Evolutionary conservation across 805 yeast species (phyloP), one percentile per base, ranked within the genome.

Genomic region (Sporopachydermia lactativora): DNA sequence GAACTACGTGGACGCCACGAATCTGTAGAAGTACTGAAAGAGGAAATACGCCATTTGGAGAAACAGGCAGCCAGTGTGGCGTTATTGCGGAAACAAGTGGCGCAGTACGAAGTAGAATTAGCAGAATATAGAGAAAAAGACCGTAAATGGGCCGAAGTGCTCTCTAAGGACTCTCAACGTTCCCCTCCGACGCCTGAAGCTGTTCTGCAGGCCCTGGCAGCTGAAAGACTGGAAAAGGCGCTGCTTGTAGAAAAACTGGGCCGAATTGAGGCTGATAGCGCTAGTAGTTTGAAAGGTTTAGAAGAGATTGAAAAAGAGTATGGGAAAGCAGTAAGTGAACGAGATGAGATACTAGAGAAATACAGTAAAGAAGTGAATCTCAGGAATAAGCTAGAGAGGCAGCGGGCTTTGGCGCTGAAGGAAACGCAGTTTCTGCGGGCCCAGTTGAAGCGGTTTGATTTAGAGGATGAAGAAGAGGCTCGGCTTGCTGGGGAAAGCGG

Each of bases 391-490:
- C 52, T 71, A 4, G 72, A 73, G 39, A 68, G 70, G 41, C 77
- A 75, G 43, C 65, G 65, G 40, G 50, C 60, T 2, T 58, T 79
- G 36, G 69, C 77, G n/a, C 50, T 60, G 17, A 73, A 71, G 45
- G 88, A 81, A 50, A 67, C 76, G 18, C 71, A 66, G 41, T 65
- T 75, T 43, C 57, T 81, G 41, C 62, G 81, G 43, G 64, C 64
- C 35, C 78, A 75, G 54, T 52, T 80, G 39, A 68, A 74, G 41
- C 66, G 66, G 19, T 52, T 71, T 37, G 77, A 72, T 43, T 50
- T 53, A 8, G 48, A 52, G 35, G 53, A 53, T 15, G 61, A 58
- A 41, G 60, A 54, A 35, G 37, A 45, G 4, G 35, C 45, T 19
- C 42, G 44, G 31, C 45, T 43, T 36, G 47, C 39, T 5, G 48